Conservation (phyloP, 2,329 filamentous ascomycete species). For the Diplodia intermedia region DNA sequence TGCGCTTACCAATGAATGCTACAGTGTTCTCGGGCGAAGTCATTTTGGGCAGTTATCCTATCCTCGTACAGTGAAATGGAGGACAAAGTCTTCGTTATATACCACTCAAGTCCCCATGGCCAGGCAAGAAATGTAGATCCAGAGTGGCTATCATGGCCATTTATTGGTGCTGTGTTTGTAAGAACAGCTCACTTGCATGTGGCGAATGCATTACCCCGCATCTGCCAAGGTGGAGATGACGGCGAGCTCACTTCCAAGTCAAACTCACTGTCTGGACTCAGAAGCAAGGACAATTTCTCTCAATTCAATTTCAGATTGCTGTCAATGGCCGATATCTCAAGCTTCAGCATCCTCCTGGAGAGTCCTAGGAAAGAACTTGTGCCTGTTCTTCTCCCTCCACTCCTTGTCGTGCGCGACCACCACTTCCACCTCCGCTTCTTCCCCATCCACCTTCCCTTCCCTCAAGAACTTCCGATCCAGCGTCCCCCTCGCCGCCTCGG, state of each 20-base stretch:
- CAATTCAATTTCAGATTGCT: not conserved
- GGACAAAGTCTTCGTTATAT: not conserved
- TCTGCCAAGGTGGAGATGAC: not conserved
- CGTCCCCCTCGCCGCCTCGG: conserved; percentile 53
- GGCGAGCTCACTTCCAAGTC: conserved; percentile 1
- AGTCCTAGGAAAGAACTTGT: conserved; percentile 42
- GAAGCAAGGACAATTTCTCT: not conserved
- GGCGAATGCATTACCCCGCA: conserved; percentile 19
- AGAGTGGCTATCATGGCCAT: not conserved
- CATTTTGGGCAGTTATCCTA: not conserved
- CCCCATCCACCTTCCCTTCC: conserved; percentile 38
- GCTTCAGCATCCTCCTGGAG: conserved; percentile 33
- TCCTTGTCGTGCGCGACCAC: conserved; percentile 59
- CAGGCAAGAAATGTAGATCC: not conserved
- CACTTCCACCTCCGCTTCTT: conserved; percentile 53
- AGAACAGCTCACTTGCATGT: not conserved
- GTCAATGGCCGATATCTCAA: not conserved
- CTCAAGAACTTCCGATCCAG: conserved; percentile 48
- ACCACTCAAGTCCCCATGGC: not conserved
- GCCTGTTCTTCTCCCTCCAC: conserved; percentile 54
- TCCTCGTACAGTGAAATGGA: not conserved
- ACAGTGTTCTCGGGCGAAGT: not conserved
- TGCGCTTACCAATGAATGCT: conserved; percentile 7
- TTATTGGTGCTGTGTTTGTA: not conserved
- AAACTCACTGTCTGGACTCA: not conserved